Base-by-base conservation (phyloP, 768 basidiomycete species). In the Termitomyces sp. region DNA sequence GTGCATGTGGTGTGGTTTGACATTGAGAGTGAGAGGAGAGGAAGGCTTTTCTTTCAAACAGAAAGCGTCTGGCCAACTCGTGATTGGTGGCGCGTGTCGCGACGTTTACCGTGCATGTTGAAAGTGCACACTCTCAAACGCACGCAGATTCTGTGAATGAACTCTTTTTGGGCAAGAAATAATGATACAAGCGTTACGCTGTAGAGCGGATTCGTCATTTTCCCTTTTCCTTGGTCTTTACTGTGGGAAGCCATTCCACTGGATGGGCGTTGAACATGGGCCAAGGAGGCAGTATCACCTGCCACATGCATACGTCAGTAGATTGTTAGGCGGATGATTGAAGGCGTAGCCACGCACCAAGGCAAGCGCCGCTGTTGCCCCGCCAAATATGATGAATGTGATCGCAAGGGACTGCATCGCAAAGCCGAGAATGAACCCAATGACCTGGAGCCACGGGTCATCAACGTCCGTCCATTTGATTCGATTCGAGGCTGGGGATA, bases 221-320 rank as follows among this genome's bases (percentile, higher is more conserved):
- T 3, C 20, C 34, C 29, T 58, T 46, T 10, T 47, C 42, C 45
- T 62, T 52, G 15, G 52, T 57, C 47, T 62, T 46, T 10, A 53
- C 42, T 22, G 60, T 65, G 4, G 82, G 75, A 18, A 87, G 70
- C 87, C 86, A 88, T 60, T 77, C 73, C 37, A 87, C 82, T 16
- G 85, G 82, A 65, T 88, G 78, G 15, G 68, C 69, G 61, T 84
- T 87, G 71, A 76, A 88, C 69, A 81, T 72, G 0, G 84, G 80
- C 90, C 90, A 92, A 9, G 85, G 84, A 0, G 89, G 90, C 4
- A 91, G 59, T 13, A 84, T 74, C 48, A 77, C 69, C 89, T 90
- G 60, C 18, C 37, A 22, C 36, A 36, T 18, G n/a, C 8, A 18
- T 1, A 34, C 12, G 26, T 55, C 13, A 56, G 49, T 34, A 46